Conservation (phyloP, 176 grass and related monocot species). For the Carex kokanica region DNA sequence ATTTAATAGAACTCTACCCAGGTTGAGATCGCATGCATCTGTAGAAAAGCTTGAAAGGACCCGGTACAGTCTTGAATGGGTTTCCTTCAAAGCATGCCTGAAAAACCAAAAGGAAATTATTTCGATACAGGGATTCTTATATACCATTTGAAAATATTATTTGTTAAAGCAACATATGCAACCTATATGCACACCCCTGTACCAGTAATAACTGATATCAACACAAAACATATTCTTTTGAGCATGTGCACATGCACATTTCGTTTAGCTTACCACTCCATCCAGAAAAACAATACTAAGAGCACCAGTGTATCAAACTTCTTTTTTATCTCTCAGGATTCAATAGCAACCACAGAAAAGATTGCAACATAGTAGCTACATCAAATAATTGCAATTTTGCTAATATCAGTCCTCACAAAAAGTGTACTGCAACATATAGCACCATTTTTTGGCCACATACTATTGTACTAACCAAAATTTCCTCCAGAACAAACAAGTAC, state of each 20-base stretch:
- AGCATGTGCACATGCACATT: background rate
- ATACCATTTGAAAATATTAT: background rate
- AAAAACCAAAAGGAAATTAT: constrained; percentile 19
- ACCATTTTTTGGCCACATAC: background rate
- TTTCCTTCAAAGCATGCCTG: constrained; percentile 98
- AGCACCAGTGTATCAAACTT: background rate
- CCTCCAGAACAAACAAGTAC: background rate
- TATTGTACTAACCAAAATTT: background rate
- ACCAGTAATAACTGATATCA: background rate
- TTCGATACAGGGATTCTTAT: background rate
- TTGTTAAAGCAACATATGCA: background rate
- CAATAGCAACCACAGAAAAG: background rate
- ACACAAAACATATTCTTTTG: background rate
- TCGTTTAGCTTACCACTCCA: background rate
- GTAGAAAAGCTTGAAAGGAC: constrained; percentile 88
- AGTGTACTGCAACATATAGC: background rate
- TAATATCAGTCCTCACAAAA: background rate
- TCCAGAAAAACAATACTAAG: background rate
- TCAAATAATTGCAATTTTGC: background rate
- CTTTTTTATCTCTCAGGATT: background rate
- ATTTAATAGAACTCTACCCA: constrained; percentile 40
- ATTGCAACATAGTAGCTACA: background rate
- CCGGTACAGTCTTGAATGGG: constrained; percentile 84
- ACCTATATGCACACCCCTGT: background rate
- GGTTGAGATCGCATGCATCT: constrained; percentile 78